A percentile compares a stretch with the other conserved stretches of the same genome.
Conservation (phyloP, 2,329 filamentous ascomycete species). For the Ascocoryne sarcoides region DNA sequence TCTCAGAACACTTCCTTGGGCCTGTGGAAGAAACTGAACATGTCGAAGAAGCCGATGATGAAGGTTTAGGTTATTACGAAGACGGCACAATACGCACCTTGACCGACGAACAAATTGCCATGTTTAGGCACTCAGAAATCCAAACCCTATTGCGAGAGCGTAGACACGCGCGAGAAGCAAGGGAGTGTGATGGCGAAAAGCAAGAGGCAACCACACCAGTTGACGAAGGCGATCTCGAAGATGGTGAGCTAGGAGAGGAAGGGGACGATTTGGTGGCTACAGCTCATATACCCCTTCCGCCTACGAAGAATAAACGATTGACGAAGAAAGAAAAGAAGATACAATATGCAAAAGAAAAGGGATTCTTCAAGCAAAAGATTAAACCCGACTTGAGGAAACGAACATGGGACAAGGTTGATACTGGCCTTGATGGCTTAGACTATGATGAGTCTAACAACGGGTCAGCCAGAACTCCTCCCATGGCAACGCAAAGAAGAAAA, state of each 20-base stretch:
- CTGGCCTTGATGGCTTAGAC: slow-evolving; percentile 49
- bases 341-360: slow-evolving; percentile 19
- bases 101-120: slow-evolving; percentile 82
- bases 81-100: slow-evolving; percentile 84
- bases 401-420: slow-evolving; percentile 58
- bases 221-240: slow-evolving; percentile 8
- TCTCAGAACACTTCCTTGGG: slow-evolving; percentile 39
- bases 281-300: slow-evolving; percentile 7
- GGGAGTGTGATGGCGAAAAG: slow-evolving; percentile 2
- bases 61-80: slow-evolving; percentile 71
- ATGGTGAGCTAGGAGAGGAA: slow-evolving; percentile 15
- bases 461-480: slow-evolving; percentile 17
- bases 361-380: slow-evolving; percentile 31
- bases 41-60: slow-evolving; percentile 42
- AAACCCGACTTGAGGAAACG: slow-evolving; percentile 57
- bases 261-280: background rate
- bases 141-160: slow-evolving; percentile 56
- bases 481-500: slow-evolving; percentile 34
- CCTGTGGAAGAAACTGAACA: slow-evolving; percentile 41
- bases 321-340: slow-evolving; percentile 18
- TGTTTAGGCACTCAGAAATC: slow-evolving; percentile 84
- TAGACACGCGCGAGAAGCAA: slow-evolving; percentile 24
- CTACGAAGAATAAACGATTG: slow-evolving; percentile 4
- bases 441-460: slow-evolving; percentile 41
- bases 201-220: too few species aligned